Base-by-base conservation (phyloP, 306 rosid species). In the Inga leiocalycina region DNA sequence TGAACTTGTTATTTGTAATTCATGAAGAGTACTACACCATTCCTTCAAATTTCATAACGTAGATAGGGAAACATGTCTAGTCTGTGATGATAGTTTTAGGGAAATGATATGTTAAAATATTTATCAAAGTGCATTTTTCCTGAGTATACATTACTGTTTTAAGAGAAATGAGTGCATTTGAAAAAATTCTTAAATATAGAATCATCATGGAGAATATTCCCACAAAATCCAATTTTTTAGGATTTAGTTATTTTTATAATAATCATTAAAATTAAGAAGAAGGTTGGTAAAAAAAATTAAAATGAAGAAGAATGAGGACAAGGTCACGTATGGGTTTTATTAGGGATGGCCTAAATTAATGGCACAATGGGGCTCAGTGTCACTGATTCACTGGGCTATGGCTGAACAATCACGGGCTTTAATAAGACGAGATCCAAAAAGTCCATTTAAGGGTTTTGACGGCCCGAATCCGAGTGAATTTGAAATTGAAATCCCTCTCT, bases 341-440 rank as follows among this genome's bases (percentile, higher is more conserved):
- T 6, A 37, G 6, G 16, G 16, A 37, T 9, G 32, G 24, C 10
- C 48, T 9, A 10, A 17, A 41, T 20, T 70, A 4, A 41, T 10
- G 2, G n/a, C 13, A 1, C 27, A 19, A 20, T 39, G 4, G 74
- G 16, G 74, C 30, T 20, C 12, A 20, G 32, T 52, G 34, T 13
- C 74, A 41, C 6, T 8, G 34, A 41, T 70, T 43, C 68, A 17
- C 27, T 8, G 1, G 17, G 12, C 30, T 4, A 17, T 8, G 16
- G 10, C 51, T 1, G 8, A 69, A 69, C 10, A 69, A 20, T 37
- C 15, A 10, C 4, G 74, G 74, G 34, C 74, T 24, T 9, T 11
- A 10, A 62, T 12, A 81, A 46, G 62, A 76, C 15, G 32, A 67
- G 81, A 78, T 74, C 81, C 17, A 57, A 74, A 74, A 74, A 68